Evolutionary conservation across 2,329 filamentous ascomycete species (phyloP).

Genomic region (Neophaeococcomyces aloes): DNA sequence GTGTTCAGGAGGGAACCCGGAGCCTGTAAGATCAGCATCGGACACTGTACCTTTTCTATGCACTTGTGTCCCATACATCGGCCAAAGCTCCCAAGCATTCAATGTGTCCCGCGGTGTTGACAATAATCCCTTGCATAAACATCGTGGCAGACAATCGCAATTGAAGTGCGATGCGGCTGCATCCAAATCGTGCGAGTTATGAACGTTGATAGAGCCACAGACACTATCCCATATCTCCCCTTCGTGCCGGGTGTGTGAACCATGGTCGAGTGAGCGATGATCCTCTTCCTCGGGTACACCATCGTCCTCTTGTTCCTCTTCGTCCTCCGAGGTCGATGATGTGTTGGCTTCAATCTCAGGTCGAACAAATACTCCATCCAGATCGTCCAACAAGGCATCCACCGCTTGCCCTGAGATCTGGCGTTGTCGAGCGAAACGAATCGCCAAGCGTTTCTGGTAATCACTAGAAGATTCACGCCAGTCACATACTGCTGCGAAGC

Average conservation of each 20-base stretch:
- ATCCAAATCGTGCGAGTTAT: not conserved
- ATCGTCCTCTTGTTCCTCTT: not conserved
- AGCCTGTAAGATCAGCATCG: too few species aligned
- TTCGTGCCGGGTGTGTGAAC: not conserved
- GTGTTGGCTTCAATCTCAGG: not conserved
- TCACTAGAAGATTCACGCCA: not conserved
- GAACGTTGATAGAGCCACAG: not conserved
- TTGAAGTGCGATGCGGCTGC: not conserved
- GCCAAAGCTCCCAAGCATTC: not conserved
- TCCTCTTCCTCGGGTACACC: too few species aligned
- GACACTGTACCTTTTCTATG: too few species aligned
- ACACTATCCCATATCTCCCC: not conserved
- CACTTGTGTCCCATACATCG: not conserved
- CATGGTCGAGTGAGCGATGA: too few species aligned
- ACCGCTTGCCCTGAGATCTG: not conserved
- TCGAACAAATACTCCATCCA: not conserved
- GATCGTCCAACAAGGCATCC: not conserved
- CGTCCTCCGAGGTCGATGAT: not conserved
- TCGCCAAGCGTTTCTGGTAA: not conserved
- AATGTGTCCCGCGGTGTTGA: not conserved
- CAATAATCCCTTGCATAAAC: not conserved
- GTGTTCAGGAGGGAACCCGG: too few species aligned
- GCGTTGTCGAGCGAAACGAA: not conserved
- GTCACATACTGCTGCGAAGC: constrained; percentile 6
- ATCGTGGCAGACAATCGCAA: not conserved